A percentile compares a stretch with the other conserved stretches of the same genome.
Evolutionary conservation across 495 filamentous ascomycete species (phyloP).

Genomic region (Neurospora sp.): DNA sequence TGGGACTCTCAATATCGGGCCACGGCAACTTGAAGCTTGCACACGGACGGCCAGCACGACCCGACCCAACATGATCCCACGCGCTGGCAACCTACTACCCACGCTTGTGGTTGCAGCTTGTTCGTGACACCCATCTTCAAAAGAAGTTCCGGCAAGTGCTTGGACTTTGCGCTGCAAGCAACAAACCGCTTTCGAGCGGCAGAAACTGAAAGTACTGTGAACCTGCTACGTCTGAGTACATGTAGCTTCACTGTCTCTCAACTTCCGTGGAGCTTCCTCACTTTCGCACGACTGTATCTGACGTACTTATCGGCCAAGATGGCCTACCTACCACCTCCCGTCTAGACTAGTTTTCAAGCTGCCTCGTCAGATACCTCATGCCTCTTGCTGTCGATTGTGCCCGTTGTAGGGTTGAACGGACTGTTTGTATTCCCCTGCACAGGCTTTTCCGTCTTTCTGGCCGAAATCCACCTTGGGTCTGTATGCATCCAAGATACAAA

Average conservation of each 20-base stretch:
- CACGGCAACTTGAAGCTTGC: background rate
- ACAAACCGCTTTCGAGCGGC: background rate
- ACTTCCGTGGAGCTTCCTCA: background rate
- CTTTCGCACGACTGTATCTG: background rate
- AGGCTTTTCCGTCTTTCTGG: background rate
- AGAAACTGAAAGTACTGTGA: background rate
- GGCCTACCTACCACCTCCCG: background rate
- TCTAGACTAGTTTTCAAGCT: background rate
- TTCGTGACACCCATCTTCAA: background rate
- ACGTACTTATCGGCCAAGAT: background rate
- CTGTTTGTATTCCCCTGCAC: background rate
- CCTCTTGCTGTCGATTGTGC: background rate
- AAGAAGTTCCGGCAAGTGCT: background rate
- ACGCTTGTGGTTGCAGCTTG: background rate
- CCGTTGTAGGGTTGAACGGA: background rate
- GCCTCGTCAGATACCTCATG: background rate
- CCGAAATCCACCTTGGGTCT: background rate
- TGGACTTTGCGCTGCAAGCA: background rate
- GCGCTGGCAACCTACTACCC: background rate
- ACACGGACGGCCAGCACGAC: background rate
- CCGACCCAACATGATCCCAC: background rate
- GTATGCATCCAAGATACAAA: background rate
- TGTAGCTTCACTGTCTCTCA: background rate
- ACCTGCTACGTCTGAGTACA: background rate
- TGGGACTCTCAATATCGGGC: background rate